phyloP scores from a whole-genome alignment of 2,329 filamentous ascomycete genomes.

The Aureobasidium melanogenum region DNA sequence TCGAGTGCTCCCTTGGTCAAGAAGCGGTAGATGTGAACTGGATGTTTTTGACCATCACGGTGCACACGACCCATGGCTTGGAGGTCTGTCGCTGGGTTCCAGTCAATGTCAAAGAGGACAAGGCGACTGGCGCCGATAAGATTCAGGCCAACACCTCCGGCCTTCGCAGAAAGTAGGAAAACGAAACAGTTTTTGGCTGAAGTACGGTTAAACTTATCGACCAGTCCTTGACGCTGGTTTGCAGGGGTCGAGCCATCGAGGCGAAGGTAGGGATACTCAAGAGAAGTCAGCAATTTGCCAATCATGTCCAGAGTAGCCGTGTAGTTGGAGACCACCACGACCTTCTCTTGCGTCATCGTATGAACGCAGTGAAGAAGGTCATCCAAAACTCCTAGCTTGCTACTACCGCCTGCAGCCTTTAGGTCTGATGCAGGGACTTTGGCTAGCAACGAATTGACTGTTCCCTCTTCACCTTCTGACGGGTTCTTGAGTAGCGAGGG shows the following conservation, averaged over 20 bases:
- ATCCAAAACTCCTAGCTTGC: slow-evolving; percentile 60
- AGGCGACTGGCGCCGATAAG: slow-evolving; percentile 62
- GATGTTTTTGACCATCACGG: slow-evolving; percentile 59
- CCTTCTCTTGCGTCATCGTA: slow-evolving; percentile 56
- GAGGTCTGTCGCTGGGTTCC: slow-evolving; percentile 65
- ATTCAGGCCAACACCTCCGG: slow-evolving; percentile 61
- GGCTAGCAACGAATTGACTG: slow-evolving; percentile 26
- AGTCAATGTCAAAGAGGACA: slow-evolving; percentile 64
- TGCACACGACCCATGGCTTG: slow-evolving; percentile 70
- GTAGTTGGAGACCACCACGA: slow-evolving; percentile 69
- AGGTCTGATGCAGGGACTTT: slow-evolving; percentile 48
- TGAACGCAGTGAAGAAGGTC: slow-evolving; percentile 53
- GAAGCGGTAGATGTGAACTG: slow-evolving; percentile 61
- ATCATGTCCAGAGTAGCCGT: slow-evolving; percentile 63
- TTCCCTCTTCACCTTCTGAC: slow-evolving; percentile 32
- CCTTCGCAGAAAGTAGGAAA: slow-evolving; percentile 64
- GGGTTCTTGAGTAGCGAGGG: slow-evolving; percentile 50
- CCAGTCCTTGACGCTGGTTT: slow-evolving; percentile 56
- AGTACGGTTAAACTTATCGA: slow-evolving; percentile 60
- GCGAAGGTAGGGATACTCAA: slow-evolving; percentile 55
- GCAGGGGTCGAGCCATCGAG: slow-evolving; percentile 60
- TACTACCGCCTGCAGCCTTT: slow-evolving; percentile 49
- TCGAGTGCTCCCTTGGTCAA: slow-evolving; percentile 60
- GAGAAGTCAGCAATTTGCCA: slow-evolving; percentile 49
- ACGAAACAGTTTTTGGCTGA: slow-evolving; percentile 51